Evolutionary conservation across 768 basidiomycete species (phyloP).

Genomic region (Tulasnella sp.): DNA sequence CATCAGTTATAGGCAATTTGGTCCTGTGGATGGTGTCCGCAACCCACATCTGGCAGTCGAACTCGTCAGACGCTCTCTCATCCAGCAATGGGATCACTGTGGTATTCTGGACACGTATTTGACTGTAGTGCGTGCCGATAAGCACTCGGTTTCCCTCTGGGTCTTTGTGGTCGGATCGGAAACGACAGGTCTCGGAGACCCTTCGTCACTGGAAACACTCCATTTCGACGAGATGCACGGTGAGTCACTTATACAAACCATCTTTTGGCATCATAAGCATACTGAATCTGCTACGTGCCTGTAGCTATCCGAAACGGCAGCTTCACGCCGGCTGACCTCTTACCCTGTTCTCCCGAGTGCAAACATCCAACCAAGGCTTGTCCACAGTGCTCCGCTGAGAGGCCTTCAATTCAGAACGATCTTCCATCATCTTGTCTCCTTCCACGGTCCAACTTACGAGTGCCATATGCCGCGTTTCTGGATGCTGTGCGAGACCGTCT

Average conservation of each 20-base stretch:
- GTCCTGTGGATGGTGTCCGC: constrained; percentile 10
- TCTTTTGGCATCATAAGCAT: not conserved
- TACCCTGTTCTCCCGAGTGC: constrained; percentile 13
- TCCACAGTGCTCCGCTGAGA: not conserved
- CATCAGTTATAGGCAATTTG: constrained; percentile 12
- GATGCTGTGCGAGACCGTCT: constrained; percentile 12
- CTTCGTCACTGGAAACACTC: constrained; percentile 5
- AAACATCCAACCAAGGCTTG: constrained; percentile 10
- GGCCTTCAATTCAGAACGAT: constrained; percentile 9
- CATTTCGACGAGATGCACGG: constrained; percentile 10
- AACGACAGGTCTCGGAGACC: not conserved
- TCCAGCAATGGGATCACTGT: constrained; percentile 7
- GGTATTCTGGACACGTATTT: constrained; percentile 12
- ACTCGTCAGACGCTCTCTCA: constrained; percentile 9
- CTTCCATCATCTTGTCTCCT: not conserved
- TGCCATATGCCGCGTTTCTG: constrained; percentile 14
- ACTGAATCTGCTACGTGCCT: not conserved
- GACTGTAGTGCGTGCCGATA: constrained; percentile 8
- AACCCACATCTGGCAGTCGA: constrained; percentile 11
- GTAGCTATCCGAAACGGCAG: constrained; percentile 12
- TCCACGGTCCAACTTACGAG: constrained; percentile 1
- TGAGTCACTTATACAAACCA: not conserved
- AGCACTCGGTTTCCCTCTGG: constrained; percentile 13
- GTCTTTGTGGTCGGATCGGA: constrained; percentile 11
- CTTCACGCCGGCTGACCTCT: constrained; percentile 9